Evolutionary conservation across 2,329 filamentous ascomycete genomes (phyloP).

Genomic region (Ceratocystis diversiconidia): DNA sequence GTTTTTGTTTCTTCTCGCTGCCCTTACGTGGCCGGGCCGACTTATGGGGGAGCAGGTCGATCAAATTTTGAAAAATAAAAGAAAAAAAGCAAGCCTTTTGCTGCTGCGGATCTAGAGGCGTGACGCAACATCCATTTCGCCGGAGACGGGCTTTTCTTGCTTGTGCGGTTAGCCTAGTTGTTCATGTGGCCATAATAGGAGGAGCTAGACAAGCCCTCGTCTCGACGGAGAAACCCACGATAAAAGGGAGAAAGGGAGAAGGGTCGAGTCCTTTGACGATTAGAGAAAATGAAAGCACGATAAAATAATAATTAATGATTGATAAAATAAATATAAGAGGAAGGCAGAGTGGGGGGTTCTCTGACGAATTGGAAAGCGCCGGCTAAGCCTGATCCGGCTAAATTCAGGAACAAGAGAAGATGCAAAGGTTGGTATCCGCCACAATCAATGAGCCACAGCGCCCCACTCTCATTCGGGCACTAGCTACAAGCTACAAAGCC

Average conservation of each 20-base stretch:
- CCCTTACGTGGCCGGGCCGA: background rate
- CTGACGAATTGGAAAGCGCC: background rate
- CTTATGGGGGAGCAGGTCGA: background rate
- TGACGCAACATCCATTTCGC: background rate
- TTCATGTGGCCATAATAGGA: too few relatives aligned
- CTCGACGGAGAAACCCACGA: background rate
- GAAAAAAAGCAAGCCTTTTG: background rate
- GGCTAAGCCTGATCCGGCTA: conserved; percentile 1
- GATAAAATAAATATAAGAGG: background rate
- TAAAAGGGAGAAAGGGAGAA: background rate
- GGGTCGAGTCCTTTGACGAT: background rate
- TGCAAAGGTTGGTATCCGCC: background rate
- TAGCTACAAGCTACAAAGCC: background rate
- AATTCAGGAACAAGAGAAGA: background rate
- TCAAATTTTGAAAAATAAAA: background rate
- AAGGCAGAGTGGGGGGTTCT: background rate
- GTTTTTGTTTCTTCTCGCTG: background rate
- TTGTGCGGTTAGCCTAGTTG: too few relatives aligned
- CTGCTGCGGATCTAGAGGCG: background rate
- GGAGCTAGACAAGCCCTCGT: background rate
- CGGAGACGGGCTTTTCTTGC: background rate
- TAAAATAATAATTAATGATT: background rate
- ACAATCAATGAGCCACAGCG: background rate
- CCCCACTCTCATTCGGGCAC: too few relatives aligned
- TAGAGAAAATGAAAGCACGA: background rate